Evolutionary conservation across 1,284 basidiomycete genomes (phyloP), one percentile per base, ranked within the genome.

Genomic region (Athelia sp.): DNA sequence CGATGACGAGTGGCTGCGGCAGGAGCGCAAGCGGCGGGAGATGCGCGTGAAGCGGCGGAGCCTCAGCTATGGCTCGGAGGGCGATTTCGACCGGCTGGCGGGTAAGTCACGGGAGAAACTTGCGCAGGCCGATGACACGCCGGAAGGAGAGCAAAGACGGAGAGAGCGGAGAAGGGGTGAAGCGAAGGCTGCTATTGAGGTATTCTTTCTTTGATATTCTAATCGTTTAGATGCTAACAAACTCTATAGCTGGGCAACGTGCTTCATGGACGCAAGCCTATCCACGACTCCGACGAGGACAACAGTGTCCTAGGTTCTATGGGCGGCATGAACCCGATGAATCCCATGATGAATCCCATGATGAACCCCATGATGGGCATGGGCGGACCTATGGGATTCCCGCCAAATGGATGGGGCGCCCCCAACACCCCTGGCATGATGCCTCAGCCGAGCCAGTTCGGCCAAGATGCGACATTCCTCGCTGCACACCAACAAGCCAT

Each of bases 401-500:
- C 51, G 45, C 36, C 36, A n/a, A n/a, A n/a, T n/a, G 1, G 55
- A 22, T 67, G 66, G 66, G 36, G n/a, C 43, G n/a, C 26, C 26
- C 21, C 38, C 11, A 29, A 23, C 4, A n/a, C 22, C 13, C 35
- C 22, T 29, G 50, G 19, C 23, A 40, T 46, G 44, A 38, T 22
- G 36, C 10, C 48, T 59, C 58, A 24, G 24, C 9, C 49, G 56
- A 57, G 66, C 15, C 67, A 63, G 40, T 55, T 64, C 3, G 56
- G 46, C 56, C 59, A 64, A 4, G 84, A 89, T 55, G 78, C 81
- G 9, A 65, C 64, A 17, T 81, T 80, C 60, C 54, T 87, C 17
- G 80, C 72, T 3, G 88, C 87, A 13, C 88, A 91, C 62, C 87
- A 90, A 59, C 87, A 87, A 52, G 88, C 88, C 2, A 87, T 92